Percentiles rank a stretch among this genome's conserved stretches.
Conservation (phyloP, 805 yeast species). For the Candida silvatica region DNA sequence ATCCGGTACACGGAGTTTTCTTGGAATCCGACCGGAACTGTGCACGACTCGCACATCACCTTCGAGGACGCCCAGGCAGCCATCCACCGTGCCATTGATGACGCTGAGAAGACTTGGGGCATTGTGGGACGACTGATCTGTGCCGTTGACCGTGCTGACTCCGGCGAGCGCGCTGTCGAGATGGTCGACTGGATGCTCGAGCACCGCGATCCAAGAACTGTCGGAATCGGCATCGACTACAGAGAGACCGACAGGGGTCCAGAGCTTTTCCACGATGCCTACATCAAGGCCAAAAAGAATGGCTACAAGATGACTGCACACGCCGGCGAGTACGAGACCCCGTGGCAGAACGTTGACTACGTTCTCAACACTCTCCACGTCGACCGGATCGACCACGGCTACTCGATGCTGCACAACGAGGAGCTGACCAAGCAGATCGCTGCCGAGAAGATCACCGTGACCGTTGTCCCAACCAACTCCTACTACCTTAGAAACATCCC, state of each 20-base stretch:
- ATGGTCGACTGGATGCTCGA: slow-evolving; percentile 24
- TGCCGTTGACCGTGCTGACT: slow-evolving; percentile 22
- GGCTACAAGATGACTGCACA: slow-evolving; percentile 23
- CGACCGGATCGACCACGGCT: slow-evolving; percentile 24
- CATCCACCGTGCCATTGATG: slow-evolving; percentile 18
- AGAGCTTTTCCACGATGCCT: slow-evolving; percentile 19
- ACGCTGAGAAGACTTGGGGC: slow-evolving; percentile 13
- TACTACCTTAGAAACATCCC: slow-evolving; percentile 20
- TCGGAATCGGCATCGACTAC: slow-evolving; percentile 26
- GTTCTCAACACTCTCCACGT: slow-evolving; percentile 18
- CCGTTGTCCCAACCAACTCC: slow-evolving; percentile 26
- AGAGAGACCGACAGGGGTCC: slow-evolving; percentile 24
- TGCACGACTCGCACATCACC: slow-evolving; percentile 19
- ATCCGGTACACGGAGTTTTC: slow-evolving; percentile 22
- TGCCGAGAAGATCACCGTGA: slow-evolving; percentile 13
- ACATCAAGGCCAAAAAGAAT: slow-evolving; percentile 13
- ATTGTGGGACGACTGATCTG: slow-evolving; percentile 18
- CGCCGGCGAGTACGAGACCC: slow-evolving; percentile 24
- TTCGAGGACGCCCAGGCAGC: slow-evolving; percentile 20
- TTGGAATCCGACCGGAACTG: slow-evolving; percentile 27
- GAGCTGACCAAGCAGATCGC: slow-evolving; percentile 17
- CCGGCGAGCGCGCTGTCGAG: slow-evolving; percentile 17
- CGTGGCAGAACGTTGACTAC: slow-evolving; percentile 21
- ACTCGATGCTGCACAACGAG: slow-evolving; percentile 21
- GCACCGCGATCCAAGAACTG: slow-evolving; percentile 13